Conservation (phyloP, 495 filamentous ascomycete species). For the Hypoxylon cercidicola region DNA sequence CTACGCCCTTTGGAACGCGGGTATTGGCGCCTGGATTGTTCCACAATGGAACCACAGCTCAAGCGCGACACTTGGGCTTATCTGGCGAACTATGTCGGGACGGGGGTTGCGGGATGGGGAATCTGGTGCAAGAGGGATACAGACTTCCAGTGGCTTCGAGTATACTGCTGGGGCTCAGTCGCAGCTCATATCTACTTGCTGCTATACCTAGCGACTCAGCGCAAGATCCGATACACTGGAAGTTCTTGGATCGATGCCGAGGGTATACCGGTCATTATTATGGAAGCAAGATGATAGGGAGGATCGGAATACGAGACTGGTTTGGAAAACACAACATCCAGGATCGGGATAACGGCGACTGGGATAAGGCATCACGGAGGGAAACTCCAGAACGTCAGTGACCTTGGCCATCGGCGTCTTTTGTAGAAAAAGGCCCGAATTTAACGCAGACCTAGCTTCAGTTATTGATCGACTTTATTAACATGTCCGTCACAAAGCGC, state of each 20-base stretch:
- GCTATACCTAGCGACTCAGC: constrained; percentile 70
- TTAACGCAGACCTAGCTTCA: constrained; percentile 3
- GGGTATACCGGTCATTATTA: constrained; percentile 60
- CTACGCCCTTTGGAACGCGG: constrained; percentile 71
- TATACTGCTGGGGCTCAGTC: constrained; percentile 75
- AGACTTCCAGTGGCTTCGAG: constrained; percentile 54
- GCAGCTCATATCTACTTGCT: constrained; percentile 71
- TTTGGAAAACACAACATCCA: neutral
- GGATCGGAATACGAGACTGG: too few species aligned
- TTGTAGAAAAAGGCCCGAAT: neutral
- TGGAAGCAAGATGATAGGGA: constrained; percentile 40
- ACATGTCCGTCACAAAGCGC: neutral
- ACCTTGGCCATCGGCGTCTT: neutral
- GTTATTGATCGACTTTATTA: neutral
- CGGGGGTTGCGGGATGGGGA: constrained; percentile 74
- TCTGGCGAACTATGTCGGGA: constrained; percentile 65
- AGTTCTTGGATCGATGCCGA: constrained; percentile 67
- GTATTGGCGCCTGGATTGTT: constrained; percentile 70
- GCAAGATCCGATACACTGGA: constrained; percentile 63
- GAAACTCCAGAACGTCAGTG: too few species aligned
- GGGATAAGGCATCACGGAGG: constrained; percentile 2
- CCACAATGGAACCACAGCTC: constrained; percentile 52
- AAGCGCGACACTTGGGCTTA: constrained; percentile 68
- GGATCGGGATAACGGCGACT: neutral
- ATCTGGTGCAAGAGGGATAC: constrained; percentile 57